A percentile compares a stretch with the other conserved stretches of the same genome.
Evolutionary conservation across 352 stramenopile species (phyloP).

Genomic region (Phytophthora sansomeana): DNA sequence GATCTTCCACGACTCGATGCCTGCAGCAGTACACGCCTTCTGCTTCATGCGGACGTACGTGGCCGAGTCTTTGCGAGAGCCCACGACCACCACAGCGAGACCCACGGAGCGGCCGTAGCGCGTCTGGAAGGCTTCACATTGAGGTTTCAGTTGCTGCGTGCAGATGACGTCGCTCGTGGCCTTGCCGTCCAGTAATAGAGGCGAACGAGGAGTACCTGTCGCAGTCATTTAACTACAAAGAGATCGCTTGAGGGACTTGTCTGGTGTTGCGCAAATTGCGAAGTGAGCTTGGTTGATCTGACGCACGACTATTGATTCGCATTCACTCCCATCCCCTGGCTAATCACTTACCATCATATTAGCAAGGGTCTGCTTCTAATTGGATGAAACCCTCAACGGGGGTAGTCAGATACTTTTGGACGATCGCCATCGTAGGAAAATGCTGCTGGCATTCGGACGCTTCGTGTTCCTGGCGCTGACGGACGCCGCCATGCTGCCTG

Average conservation of each 20-base stretch:
- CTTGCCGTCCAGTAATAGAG: constrained; percentile 81
- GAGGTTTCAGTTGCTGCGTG: constrained; percentile 81
- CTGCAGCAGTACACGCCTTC: constrained; percentile 94
- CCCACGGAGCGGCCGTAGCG: constrained; percentile 80
- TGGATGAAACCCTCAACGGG: constrained; percentile 17
- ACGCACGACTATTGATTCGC: constrained; percentile 4
- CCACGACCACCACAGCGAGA: constrained; percentile 98
- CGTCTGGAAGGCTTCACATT: constrained; percentile 61
- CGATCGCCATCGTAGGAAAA: constrained; percentile 27
- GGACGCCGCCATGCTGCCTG: constrained; percentile 77
- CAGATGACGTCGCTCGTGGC: constrained; percentile 86
- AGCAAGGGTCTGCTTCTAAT: constrained; percentile 9
- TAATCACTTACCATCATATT: constrained; percentile 2
- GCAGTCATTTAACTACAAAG: not conserved
- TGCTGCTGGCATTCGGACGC: constrained; percentile 57
- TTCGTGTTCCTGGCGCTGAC: constrained; percentile 81
- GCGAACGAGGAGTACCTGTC: not conserved
- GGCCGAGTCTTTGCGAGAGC: constrained; percentile 93
- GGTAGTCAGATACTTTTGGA: constrained; percentile 11
- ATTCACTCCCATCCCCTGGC: constrained; percentile 11
- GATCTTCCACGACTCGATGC: constrained; percentile 92
- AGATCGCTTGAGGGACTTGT: not conserved
- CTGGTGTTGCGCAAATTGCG: constrained; percentile 19
- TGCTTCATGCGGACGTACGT: constrained; percentile 99
- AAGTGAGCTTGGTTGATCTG: constrained; percentile 20